Evolutionary conservation across 306 rosid genomes (phyloP), one percentile per base, ranked within the genome.

Genomic region (Cicer pinnatifidum): DNA sequence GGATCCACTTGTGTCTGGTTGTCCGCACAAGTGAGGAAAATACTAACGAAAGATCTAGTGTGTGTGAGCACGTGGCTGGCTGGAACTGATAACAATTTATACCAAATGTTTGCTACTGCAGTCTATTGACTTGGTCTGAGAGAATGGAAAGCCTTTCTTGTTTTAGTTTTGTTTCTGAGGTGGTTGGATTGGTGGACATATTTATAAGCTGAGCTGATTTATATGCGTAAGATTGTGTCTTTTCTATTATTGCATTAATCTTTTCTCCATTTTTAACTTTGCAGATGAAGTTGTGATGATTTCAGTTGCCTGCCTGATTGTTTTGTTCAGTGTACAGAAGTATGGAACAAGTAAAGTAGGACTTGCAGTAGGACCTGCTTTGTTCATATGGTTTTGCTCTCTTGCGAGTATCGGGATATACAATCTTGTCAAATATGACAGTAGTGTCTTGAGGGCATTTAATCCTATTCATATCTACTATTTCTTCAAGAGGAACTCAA

Each of bases 331-430:
- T 72, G 96, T 94, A 71, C 97, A 94, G 82, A 94, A 88, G 84
- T 94, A 81, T 71, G 97, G 98, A 75, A 94, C 98, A 13, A 94
- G 98, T 84, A 94, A 91, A 87, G 86, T 91, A 80, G 98, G 98
- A 78, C 90, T 94, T 60, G 89, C 39, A 69, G 94, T 94, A 13
- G 98, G 98, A 80, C 98, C 97, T 79, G 95, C 98, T 76, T 88
- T 94, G 72, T 91, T 91, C 80, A 38, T 91, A 82, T 94, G 98
- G 97, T 94, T 91, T 84, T 94, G 96, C 85, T 88, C 90, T 67
- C 97, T 94, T 64, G 97, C 89, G 35, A 80, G 84, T 77, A 54
- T 89, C 48, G 98, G 98, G 83, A 82, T 94, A 61, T 94, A 89
- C 90, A 94, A 94, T 82, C 89, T 94, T 77, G 67, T 88, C 80